Percentiles rank a stretch among this genome's conserved stretches.
Conservation (phyloP, 257 asterid species). For the Jacaranda copaia region DNA sequence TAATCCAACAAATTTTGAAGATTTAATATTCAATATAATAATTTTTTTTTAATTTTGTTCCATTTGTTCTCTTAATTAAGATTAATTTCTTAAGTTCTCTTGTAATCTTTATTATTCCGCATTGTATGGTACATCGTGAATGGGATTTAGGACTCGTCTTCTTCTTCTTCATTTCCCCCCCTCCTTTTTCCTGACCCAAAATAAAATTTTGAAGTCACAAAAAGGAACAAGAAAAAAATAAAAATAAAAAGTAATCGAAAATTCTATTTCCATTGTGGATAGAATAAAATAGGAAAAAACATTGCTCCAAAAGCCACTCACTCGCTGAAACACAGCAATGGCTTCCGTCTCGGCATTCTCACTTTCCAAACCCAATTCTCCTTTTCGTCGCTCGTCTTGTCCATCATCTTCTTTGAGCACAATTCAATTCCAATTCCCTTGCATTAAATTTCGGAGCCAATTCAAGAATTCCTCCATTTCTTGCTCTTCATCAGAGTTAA, state of each 20-base stretch:
- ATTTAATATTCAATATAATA: too few relatives aligned
- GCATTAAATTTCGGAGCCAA: conserved; percentile 33
- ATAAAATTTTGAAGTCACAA: not conserved
- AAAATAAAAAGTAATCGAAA: not conserved
- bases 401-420: conserved; percentile 30
- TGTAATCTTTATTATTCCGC: too few relatives aligned
- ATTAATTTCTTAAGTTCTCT: too few relatives aligned
- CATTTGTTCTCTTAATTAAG: too few relatives aligned
- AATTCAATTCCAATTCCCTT: conserved; percentile 37
- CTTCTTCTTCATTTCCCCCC: too few relatives aligned
- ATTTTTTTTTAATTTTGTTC: too few relatives aligned
- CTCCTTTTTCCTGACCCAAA: not conserved
- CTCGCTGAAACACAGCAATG: conserved; percentile 46
- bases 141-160: too few relatives aligned
- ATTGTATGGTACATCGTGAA: too few relatives aligned
- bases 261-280: conserved; percentile 39
- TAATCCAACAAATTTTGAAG: too few relatives aligned
- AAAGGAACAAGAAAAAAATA: not conserved
- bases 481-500: conserved; percentile 33
- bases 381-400: conserved; percentile 28
- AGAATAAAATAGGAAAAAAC: conserved; percentile 28
- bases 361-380: conserved; percentile 37
- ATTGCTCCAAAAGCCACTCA: conserved; percentile 28
- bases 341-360: conserved; percentile 60
- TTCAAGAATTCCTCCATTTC: conserved; percentile 35